These are phyloP conservation scores for Paxillus rubicundulus DNA, from an alignment of 768 basidiomycete species.

Conservation along the genomic window DNA sequence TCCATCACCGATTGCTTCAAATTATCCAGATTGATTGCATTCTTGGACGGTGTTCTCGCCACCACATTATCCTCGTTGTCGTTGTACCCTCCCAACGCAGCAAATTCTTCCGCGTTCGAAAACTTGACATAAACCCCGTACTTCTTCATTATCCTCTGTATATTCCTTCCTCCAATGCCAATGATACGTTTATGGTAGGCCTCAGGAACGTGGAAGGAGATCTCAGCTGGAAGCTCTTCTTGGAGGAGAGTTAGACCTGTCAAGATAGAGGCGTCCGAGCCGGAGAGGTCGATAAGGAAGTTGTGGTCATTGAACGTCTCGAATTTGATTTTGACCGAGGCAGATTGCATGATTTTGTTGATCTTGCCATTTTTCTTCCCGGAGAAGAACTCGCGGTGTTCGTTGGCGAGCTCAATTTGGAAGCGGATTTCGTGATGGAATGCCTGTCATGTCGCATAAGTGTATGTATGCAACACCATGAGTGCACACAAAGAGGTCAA, in stretches of 20 bases:
- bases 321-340: constrained; percentile 97
- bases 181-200: constrained; percentile 99
- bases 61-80: constrained; percentile 99
- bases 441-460: constrained; percentile 42
- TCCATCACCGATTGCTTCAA: constrained; percentile 97
- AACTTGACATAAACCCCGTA: constrained; percentile 99
- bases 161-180: constrained; percentile 95
- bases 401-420: constrained; percentile 96
- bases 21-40: constrained; percentile 91
- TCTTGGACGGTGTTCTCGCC: constrained; percentile 97
- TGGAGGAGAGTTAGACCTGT: constrained; percentile 87
- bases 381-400: constrained; percentile 97
- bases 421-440: constrained; percentile 98
- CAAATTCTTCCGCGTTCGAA: constrained; percentile 96
- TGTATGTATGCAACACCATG: neutral
- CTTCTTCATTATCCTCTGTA: constrained; percentile 99
- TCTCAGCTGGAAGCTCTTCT: constrained; percentile 97
- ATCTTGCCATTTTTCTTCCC: constrained; percentile 99
- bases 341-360: constrained; percentile 98
- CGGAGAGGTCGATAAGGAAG: constrained; percentile 89
- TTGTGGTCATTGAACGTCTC: constrained; percentile 97
- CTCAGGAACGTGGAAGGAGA: constrained; percentile 98
- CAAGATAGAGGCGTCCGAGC: constrained; percentile 79
- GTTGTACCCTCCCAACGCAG: constrained; percentile 88
- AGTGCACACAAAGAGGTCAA: neutral